Conservation (phyloP, 2,329 filamentous ascomycete species). For the Fusarium setosum region DNA sequence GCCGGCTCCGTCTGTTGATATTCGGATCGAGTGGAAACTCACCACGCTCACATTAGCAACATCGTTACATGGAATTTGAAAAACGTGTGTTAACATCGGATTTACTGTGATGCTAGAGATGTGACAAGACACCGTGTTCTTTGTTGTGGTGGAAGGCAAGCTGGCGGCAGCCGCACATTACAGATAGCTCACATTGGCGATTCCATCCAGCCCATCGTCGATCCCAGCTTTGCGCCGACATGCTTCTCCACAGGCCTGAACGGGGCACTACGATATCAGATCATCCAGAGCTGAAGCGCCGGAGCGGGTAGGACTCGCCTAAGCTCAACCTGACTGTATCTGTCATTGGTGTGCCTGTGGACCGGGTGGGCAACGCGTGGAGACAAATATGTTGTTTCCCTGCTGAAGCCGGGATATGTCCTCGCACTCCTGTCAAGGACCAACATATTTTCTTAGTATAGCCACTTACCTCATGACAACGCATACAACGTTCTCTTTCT, state of each 20-base stretch:
- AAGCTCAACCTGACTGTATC: not conserved
- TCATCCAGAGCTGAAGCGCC: not conserved
- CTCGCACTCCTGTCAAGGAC: not conserved
- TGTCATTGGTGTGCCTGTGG: not conserved
- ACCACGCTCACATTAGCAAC: not conserved
- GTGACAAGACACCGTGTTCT: no score
- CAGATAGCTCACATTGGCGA: not conserved
- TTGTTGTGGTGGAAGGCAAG: no score
- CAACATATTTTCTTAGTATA: not conserved
- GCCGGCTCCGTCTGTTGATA: not conserved
- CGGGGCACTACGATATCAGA: not conserved
- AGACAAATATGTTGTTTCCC: not conserved
- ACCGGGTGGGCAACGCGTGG: not conserved
- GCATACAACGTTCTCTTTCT: not conserved
- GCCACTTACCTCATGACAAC: slow-evolving; percentile 3
- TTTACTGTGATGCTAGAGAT: no score
- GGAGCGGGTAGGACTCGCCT: not conserved
- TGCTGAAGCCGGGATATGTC: not conserved
- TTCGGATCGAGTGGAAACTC: not conserved
- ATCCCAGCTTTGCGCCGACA: not conserved
- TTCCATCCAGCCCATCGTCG: not conserved
- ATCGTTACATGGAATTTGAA: no score
- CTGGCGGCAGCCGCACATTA: no score
- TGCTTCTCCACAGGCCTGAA: not conserved
- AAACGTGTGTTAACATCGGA: no score